Evolutionary conservation across 306 rosid genomes (phyloP).

Genomic region (Sesbania bispinosa): DNA sequence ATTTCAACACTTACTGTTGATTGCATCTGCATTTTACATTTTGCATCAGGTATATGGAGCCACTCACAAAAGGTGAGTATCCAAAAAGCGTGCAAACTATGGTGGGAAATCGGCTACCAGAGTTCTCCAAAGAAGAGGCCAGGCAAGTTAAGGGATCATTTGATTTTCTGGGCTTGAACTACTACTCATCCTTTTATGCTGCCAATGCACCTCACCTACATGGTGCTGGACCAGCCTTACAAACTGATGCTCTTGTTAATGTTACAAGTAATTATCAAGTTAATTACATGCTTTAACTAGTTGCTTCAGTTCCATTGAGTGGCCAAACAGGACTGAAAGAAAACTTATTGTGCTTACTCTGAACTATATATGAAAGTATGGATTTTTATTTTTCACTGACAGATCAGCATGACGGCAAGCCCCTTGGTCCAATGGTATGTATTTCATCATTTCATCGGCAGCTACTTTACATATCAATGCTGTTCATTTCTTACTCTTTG

Average conservation of each 20-base stretch:
- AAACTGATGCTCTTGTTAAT: constrained; percentile 38
- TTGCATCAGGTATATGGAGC: constrained; percentile 32
- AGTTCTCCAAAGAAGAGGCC: constrained; percentile 32
- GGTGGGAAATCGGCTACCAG: constrained; percentile 31
- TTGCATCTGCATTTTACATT: constrained; percentile 20
- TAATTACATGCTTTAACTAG: background rate
- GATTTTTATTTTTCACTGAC: background rate
- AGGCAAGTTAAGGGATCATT: constrained; percentile 33
- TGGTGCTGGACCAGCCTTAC: constrained; percentile 26
- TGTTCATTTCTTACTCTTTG: background rate
- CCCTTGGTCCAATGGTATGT: constrained; percentile 34
- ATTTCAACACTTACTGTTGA: background rate
- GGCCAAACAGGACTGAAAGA: background rate
- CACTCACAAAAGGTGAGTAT: constrained; percentile 38
- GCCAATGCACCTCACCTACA: constrained; percentile 29
- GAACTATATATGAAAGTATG: background rate
- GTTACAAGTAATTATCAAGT: constrained; percentile 34
- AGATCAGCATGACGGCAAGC: constrained; percentile 31
- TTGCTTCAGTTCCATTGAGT: background rate
- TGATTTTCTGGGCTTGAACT: constrained; percentile 42
- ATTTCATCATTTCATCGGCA: constrained; percentile 13
- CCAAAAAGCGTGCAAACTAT: constrained; percentile 39
- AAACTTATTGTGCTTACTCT: background rate
- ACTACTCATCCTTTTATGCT: constrained; percentile 40
- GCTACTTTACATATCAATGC: background rate